Percentiles rank a stretch among this genome's conserved stretches.
Conservation (phyloP, 2,329 filamentous ascomycete genomes). For the Geosmithia morbida region DNA sequence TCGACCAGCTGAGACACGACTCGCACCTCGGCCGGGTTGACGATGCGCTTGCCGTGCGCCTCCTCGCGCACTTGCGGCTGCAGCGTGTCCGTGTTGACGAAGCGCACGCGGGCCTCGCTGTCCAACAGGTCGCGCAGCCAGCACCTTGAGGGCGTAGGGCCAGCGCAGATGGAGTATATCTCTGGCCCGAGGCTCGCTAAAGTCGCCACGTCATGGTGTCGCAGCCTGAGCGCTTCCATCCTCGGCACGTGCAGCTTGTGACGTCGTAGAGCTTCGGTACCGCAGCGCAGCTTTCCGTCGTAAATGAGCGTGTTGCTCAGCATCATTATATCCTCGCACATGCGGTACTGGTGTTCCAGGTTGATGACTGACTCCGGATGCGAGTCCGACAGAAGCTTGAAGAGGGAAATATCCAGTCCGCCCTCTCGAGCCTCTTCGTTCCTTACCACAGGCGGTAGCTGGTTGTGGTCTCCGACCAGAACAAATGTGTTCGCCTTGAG, state of each 20-base stretch:
- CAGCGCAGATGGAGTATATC: constrained; percentile 37
- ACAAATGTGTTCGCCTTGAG: constrained; percentile 88
- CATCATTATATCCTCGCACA: constrained; percentile 95
- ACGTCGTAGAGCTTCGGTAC: constrained; percentile 59
- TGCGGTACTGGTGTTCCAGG: constrained; percentile 91
- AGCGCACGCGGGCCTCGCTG: constrained; percentile 60
- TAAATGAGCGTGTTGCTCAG: constrained; percentile 92
- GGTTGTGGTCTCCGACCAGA: constrained; percentile 91
- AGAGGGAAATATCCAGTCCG: constrained; percentile 82
- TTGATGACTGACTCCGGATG: constrained; percentile 83
- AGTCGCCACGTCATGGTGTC: constrained; percentile 40
- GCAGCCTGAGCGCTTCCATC: constrained; percentile 42
- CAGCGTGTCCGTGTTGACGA: constrained; percentile 78
- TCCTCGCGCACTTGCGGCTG: constrained; percentile 52
- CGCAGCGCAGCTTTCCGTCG: constrained; percentile 77
- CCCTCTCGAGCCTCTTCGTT: constrained; percentile 78
- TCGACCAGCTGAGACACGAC: constrained; percentile 71
- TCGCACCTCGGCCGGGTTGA: constrained; percentile 71
- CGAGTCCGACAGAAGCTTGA: constrained; percentile 80
- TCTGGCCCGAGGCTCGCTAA: constrained; percentile 25
- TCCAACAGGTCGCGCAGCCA: constrained; percentile 64
- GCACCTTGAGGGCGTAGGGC: constrained; percentile 37
- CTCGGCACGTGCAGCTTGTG: constrained; percentile 55
- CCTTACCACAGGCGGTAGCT: constrained; percentile 85
- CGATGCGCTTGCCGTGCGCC: constrained; percentile 69